Percentiles rank a stretch among this genome's conserved stretches.
Conservation (phyloP, 2,329 filamentous ascomycete species). For the Magnaporthiopsis incrustans region DNA sequence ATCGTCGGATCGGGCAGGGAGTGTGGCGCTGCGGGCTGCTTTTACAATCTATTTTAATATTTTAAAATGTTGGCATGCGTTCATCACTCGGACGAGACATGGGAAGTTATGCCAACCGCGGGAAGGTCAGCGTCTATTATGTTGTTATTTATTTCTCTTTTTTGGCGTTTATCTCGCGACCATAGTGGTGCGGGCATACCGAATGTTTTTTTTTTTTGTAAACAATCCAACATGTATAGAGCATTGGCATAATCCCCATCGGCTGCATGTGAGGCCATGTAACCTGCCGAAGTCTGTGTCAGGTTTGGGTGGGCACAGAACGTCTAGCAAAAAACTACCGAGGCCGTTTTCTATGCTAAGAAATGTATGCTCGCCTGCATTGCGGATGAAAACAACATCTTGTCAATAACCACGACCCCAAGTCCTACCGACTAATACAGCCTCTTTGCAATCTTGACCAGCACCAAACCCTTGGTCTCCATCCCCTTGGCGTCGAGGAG, state of each 20-base stretch:
- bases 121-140: not conserved
- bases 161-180: not conserved
- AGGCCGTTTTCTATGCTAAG: too few species aligned
- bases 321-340: too few species aligned
- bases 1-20: not conserved
- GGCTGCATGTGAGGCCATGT: too few species aligned
- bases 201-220: not conserved
- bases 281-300: too few species aligned
- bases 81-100: not conserved
- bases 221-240: not conserved
- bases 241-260: not conserved
- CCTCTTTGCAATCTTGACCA: conserved; percentile 66
- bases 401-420: not conserved
- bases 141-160: not conserved
- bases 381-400: too few species aligned
- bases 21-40: not conserved
- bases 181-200: not conserved
- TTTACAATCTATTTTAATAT: not conserved
- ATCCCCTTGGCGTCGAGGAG: conserved; percentile 62
- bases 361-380: too few species aligned
- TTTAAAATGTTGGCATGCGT: not conserved
- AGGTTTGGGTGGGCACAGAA: too few species aligned
- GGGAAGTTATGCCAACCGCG: not conserved
- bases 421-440: conserved; percentile 13
- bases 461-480: conserved; percentile 53